Evolutionary conservation across 2,329 filamentous ascomycete genomes (phyloP), one percentile per base, ranked within the genome.

Genomic region (Penicillium occitanis): DNA sequence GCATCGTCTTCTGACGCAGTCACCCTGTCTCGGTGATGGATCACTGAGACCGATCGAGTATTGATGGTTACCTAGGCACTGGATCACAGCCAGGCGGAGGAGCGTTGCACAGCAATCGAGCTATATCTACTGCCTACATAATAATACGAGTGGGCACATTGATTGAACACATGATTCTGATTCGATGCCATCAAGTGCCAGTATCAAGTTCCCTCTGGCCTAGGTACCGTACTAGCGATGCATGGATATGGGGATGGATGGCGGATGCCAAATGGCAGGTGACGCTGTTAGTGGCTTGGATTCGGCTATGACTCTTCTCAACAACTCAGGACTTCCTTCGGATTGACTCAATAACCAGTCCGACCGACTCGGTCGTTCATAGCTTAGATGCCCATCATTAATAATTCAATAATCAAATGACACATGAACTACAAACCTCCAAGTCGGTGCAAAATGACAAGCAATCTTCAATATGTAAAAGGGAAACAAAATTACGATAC

Each of bases 71-170:
- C 51, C 51, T 57, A 30, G 48, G 48, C 48, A 33, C 50, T 17
- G 40, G 40, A 33, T 33, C 14, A 53, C 50, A 57, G 33, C 11
- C 30, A 55, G 50, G 22, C 17, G 50, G n/a, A 19, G 28, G 30
- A 57, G 51, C 46, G 61, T 63, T 63, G 48, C 48, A 63, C 61
- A 44, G 51, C 51, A 63, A 33, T 35, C 58, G 28, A 48, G 58
- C 58, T 46, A 48, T 40, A 57, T 35, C 33, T 35, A 35, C 33
- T 22, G 13, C 50, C 22, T 28, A 51, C 25, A 53, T 35, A 37
- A 19, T 33, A 35, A 19, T 33, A 35, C 53, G 53, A 37, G 53
- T 40, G 53, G 53, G 53, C 53, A 57, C 33, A 40, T 40, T 37
- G 30, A 22, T 37, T 25, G 53, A 57, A 22, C 53, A 37, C 53